A percentile compares a stretch with the other conserved stretches of the same genome.
Conservation (phyloP, 495 filamentous ascomycete genomes). For the Penicillium ucsense region DNA sequence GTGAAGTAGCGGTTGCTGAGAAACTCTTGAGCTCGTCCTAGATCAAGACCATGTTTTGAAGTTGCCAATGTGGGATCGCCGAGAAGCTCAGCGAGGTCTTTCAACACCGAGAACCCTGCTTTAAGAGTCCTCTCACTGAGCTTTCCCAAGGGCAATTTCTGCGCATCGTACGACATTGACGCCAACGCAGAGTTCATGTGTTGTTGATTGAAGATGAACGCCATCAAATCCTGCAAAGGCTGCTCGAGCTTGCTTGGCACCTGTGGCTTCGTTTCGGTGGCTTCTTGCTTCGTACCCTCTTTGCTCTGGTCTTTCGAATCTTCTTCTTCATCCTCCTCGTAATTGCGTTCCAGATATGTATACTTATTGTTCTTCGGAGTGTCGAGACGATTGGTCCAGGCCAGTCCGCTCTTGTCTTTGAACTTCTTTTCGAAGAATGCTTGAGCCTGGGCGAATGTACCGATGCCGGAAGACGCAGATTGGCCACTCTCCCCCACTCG, state of each 20-base stretch:
- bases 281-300: conserved; percentile 18
- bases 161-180: conserved; percentile 62
- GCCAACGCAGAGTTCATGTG: conserved; percentile 56
- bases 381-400: conserved; percentile 53
- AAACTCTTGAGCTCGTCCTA: conserved; percentile 37
- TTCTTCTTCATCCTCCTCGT: conserved; percentile 58
- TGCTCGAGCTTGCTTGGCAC: conserved; percentile 45
- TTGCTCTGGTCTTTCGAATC: conserved; percentile 31
- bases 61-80: conserved; percentile 36
- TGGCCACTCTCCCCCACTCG: conserved; percentile 68
- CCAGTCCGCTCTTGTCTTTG: conserved; percentile 63
- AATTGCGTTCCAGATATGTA: conserved; percentile 63
- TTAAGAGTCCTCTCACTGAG: conserved; percentile 66
- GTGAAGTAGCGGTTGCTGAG: conserved; percentile 72
- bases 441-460: conserved; percentile 36
- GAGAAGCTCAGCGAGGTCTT: conserved; percentile 59
- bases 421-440: conserved; percentile 61
- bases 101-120: conserved; percentile 60
- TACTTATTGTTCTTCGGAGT: conserved; percentile 58
- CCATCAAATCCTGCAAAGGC: conserved; percentile 56
- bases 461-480: conserved; percentile 33
- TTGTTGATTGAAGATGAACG: conserved; percentile 72
- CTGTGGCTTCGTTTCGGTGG: conserved; percentile 15
- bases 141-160: conserved; percentile 75
- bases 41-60: conserved; percentile 33